Conservation (phyloP, 2,329 filamentous ascomycete species). For the Cladosporium sp. region DNA sequence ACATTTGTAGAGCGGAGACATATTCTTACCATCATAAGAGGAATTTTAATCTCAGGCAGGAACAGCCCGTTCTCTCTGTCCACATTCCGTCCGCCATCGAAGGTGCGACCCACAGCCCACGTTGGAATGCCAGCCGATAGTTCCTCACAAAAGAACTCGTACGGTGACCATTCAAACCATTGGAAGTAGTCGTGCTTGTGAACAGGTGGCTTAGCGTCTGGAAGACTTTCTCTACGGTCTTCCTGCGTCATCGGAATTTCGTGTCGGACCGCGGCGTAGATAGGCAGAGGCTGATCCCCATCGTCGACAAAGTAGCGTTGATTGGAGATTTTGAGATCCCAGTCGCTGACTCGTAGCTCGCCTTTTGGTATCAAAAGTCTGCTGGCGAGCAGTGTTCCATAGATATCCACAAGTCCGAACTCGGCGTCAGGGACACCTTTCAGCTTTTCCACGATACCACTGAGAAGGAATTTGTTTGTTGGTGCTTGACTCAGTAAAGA, state of each 20-base stretch:
- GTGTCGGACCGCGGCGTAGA: constrained; percentile 93
- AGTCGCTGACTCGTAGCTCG: constrained; percentile 72
- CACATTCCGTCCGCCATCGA: constrained; percentile 69
- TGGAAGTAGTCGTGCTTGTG: constrained; percentile 82
- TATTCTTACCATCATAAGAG: constrained; percentile 64
- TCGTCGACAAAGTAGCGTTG: constrained; percentile 75
- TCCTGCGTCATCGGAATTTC: constrained; percentile 72
- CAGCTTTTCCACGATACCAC: constrained; percentile 87
- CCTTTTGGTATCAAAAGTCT: constrained; percentile 84
- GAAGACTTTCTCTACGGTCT: constrained; percentile 30
- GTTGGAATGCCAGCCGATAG: constrained; percentile 89
- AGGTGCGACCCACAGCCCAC: constrained; percentile 86
- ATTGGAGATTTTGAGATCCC: constrained; percentile 88
- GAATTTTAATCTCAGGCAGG: constrained; percentile 80
- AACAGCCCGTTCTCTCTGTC: constrained; percentile 66
- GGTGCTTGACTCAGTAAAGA: constrained; percentile 81
- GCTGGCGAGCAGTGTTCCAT: constrained; percentile 82
- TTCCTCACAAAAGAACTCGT: constrained; percentile 94
- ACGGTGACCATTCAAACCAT: constrained; percentile 95
- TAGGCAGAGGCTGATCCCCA: constrained; percentile 83
- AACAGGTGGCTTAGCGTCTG: constrained; percentile 47
- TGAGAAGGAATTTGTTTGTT: constrained; percentile 88
- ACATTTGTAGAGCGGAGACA: background rate
- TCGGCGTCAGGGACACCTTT: constrained; percentile 77
- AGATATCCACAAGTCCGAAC: constrained; percentile 91